Base-by-base conservation (phyloP, 495 filamentous ascomycete species). In the Aspergillus sclerotiicarbonarius region DNA sequence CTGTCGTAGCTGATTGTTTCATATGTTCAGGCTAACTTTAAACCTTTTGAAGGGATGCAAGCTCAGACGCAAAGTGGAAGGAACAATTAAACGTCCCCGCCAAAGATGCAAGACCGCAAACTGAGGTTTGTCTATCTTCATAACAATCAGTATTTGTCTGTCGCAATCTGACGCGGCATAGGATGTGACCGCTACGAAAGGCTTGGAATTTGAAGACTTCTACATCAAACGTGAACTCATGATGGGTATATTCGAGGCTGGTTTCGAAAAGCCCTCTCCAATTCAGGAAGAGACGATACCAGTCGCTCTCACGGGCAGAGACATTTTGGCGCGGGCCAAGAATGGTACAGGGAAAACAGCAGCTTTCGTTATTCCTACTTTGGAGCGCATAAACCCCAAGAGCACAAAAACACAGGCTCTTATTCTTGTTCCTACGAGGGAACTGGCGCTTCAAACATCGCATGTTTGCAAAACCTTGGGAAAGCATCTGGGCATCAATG, bases 231-330 rank as follows among this genome's bases (percentile, higher is more conserved):
- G 94, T 54, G 90, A 96, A 63, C 80, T 99, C 30, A 83, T 99
- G 77, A 98, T 97, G 92, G 94, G 94, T 32, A 97, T 99, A 54
- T 98, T 98, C 72, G 95, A 97, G 76, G 94, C 94, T 62, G 94
- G 94, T 51, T 99, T 96, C 73, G 94, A 99, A 68, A 97, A 96
- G 74, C 94, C 94, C 2, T 99, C 94, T 47, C 94, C 94, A 15
- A 98, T 99, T 61, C 94, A 99, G 84, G 94, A 99, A 87, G 94
- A 96, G 74, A 89, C 92, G 39, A 97, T 99, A 68, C 94, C 94
- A 19, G 93, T 98, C 57, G 94, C 93, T 18, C 83, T 99, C 39
- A 95, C 92, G 16, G 93, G 93, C 50, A 83, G 92, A 75, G 95
- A 99, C 71, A 93, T 99, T 58, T 81, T 99, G 53, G 94, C 94